Percentiles rank a stretch among this genome's conserved stretches.
These are phyloP conservation scores for Musa acuminata DNA, from an alignment of 176 grass and related monocot species.

Conservation along the genomic window DNA sequence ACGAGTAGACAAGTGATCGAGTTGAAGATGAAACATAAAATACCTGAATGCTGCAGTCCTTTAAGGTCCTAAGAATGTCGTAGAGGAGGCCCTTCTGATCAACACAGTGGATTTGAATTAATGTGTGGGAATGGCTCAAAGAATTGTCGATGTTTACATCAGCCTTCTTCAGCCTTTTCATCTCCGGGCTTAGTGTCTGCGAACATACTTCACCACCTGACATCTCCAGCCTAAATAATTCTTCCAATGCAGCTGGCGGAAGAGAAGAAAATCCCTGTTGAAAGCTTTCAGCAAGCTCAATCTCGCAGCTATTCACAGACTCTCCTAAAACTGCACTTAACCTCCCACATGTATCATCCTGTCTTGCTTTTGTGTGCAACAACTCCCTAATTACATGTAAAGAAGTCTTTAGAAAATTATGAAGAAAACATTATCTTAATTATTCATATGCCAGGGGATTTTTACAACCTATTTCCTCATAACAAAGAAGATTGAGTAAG, in stretches of 20 bases:
- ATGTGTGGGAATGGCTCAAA: conserved; percentile 66
- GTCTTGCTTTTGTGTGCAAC: conserved; percentile 66
- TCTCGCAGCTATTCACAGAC: conserved; percentile 54
- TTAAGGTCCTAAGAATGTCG: conserved; percentile 90
- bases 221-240: conserved; percentile 67
- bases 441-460: background rate
- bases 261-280: conserved; percentile 93
- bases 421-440: background rate
- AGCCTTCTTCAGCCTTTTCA: conserved; percentile 64
- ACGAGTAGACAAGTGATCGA: background rate
- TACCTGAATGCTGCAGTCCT: conserved; percentile 95
- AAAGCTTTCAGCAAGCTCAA: conserved; percentile 59
- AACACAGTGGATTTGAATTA: conserved; percentile 72
- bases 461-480: background rate
- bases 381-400: conserved; percentile 51
- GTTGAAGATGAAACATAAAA: background rate
- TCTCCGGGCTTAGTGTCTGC: conserved; percentile 38
- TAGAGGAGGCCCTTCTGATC: conserved; percentile 90
- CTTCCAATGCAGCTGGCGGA: conserved; percentile 35
- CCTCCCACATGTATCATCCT: conserved; percentile 49
- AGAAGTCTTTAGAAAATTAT: conserved; percentile 9
- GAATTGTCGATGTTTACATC: conserved; percentile 74
- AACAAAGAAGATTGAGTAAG: too few relatives aligned
- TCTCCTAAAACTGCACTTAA: conserved; percentile 43
- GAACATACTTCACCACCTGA: conserved; percentile 49